A percentile compares a stretch with the other conserved stretches of the same genome.
Evolutionary conservation across 768 basidiomycete species (phyloP).

Genomic region (Saitozyma sp.): DNA sequence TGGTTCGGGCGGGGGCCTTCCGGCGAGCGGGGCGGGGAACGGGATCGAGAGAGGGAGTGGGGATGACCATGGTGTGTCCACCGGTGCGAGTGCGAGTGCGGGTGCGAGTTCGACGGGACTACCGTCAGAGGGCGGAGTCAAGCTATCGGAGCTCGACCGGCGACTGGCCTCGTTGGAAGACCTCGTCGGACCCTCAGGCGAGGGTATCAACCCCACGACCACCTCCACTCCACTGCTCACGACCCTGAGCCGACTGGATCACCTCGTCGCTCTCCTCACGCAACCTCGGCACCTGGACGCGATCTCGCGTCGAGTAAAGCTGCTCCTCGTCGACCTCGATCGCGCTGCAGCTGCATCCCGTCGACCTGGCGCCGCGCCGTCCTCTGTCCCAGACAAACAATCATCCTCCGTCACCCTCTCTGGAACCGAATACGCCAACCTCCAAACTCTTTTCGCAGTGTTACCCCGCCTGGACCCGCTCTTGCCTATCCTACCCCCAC

Average conservation of each 20-base stretch:
- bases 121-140: conserved; percentile 49
- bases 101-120: conserved; percentile 26
- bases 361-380: conserved; percentile 40
- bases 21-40: no score
- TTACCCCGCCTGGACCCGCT: conserved; percentile 55
- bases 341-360: conserved; percentile 62
- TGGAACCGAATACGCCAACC: conserved; percentile 43
- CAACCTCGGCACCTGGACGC: conserved; percentile 96
- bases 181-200: conserved; percentile 75
- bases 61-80: no score
- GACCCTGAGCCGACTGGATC: conserved; percentile 75
- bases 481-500: conserved; percentile 63
- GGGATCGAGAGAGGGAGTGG: no score
- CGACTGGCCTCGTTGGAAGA: conserved; percentile 81
- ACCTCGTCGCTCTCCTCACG: conserved; percentile 81
- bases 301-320: conserved; percentile 86
- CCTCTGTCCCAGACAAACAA: conserved; percentile 7
- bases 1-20: background rate
- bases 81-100: background rate
- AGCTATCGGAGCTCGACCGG: conserved; percentile 73
- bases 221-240: conserved; percentile 69
- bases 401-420: conserved; percentile 27
- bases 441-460: conserved; percentile 53
- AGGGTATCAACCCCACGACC: conserved; percentile 59
- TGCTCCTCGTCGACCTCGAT: conserved; percentile 89